Conservation (phyloP, 2,329 filamentous ascomycete species). For the Trichoderma sp. region DNA sequence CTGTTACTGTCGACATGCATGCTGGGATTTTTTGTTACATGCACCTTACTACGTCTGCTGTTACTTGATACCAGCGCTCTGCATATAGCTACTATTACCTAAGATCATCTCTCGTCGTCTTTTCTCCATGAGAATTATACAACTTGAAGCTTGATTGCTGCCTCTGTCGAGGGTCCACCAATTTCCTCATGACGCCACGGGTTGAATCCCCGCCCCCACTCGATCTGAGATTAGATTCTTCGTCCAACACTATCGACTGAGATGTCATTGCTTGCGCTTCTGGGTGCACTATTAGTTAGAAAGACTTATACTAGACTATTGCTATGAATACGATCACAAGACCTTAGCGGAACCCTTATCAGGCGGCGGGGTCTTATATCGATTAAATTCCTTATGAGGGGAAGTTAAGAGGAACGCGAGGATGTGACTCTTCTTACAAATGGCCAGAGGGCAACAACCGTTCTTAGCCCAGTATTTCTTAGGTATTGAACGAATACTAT, state of each 20-base stretch:
- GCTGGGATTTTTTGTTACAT: neutral
- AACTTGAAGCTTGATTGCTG: neutral
- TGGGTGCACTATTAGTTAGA: neutral
- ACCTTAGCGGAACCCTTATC: too few relatives aligned
- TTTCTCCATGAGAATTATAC: neutral
- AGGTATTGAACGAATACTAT: neutral
- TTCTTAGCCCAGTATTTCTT: neutral
- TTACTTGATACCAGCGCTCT: neutral
- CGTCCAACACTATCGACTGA: neutral
- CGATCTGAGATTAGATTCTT: neutral
- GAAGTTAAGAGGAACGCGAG: neutral
- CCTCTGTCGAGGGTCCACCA: neutral
- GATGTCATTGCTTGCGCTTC: neutral
- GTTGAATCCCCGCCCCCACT: neutral
- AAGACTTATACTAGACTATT: neutral
- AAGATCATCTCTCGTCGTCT: neutral
- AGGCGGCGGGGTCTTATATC: neutral
- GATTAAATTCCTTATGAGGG: neutral
- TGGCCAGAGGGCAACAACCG: accelerated
- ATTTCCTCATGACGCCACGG: neutral
- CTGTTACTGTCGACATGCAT: neutral
- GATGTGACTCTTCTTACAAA: neutral
- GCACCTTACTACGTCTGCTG: neutral
- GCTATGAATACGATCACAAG: neutral
- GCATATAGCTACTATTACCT: neutral